A percentile compares a stretch with the other conserved stretches of the same genome.
Conservation (phyloP, 2,329 filamentous ascomycete genomes). For the Arthrobotrys musiformis region DNA sequence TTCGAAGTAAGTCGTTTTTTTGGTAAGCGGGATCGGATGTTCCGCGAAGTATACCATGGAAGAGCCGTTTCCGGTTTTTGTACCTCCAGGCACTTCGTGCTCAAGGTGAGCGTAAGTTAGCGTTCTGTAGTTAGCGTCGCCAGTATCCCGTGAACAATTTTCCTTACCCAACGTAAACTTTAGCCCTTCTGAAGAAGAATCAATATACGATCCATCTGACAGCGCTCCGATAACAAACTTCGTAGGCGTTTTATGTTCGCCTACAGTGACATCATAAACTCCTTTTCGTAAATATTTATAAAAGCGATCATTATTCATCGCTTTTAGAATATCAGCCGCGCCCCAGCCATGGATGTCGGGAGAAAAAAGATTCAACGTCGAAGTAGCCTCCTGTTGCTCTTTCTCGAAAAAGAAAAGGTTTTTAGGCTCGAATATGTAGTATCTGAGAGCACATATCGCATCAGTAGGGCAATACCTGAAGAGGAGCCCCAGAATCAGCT, state of each 20-base stretch:
- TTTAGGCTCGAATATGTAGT: neutral
- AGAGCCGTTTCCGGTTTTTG: no score
- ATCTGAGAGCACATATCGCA: neutral
- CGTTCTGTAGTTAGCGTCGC: no score
- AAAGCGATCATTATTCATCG: neutral
- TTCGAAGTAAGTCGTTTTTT: slow-evolving; percentile 26
- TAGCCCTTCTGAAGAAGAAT: no score
- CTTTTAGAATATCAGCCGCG: neutral
- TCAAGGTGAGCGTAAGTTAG: no score
- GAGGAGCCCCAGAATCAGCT: neutral
- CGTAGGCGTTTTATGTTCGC: no score
- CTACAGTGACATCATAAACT: no score
- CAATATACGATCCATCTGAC: no score
- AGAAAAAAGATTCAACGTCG: neutral
- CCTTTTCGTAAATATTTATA: neutral
- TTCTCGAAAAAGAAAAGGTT: neutral
- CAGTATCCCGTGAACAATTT: no score
- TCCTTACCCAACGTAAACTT: no score
- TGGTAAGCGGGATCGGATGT: neutral
- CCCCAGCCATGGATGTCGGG: slow-evolving; percentile 1
- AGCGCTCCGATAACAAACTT: no score
- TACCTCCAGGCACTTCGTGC: no score
- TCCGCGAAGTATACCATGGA: slow-evolving; percentile 1
- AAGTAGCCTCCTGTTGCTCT: neutral
- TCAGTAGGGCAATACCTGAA: neutral